phyloP scores from a whole-genome alignment of 306 rosid genomes.

The Vigna trinervia region DNA sequence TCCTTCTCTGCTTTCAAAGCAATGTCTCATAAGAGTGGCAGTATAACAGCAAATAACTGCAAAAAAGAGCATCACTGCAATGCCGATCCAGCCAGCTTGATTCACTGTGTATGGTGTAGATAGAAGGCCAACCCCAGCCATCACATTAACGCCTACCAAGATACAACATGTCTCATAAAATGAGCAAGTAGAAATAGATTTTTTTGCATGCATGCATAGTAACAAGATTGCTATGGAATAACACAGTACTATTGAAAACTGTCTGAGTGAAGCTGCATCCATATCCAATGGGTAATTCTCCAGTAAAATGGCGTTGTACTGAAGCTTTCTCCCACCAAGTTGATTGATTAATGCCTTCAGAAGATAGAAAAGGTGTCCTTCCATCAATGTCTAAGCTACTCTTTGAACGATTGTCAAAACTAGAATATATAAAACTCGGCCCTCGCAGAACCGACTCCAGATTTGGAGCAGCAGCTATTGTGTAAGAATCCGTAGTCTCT shows the following conservation, averaged over 20 bases:
- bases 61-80: conserved; percentile 62
- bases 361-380: conserved; percentile 60
- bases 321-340: conserved; percentile 55
- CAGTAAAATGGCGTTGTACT: conserved; percentile 53
- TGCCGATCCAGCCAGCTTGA: conserved; percentile 81
- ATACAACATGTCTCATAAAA: conserved; percentile 1
- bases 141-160: conserved; percentile 65
- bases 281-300: conserved; percentile 65
- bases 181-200: background rate
- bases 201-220: background rate
- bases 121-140: conserved; percentile 81
- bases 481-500: conserved; percentile 75
- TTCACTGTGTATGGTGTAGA: conserved; percentile 68
- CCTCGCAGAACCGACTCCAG: conserved; percentile 51
- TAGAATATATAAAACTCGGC: conserved; percentile 56
- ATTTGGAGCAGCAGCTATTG: conserved; percentile 72
- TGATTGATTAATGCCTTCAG: conserved; percentile 49
- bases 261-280: conserved; percentile 87
- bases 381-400: conserved; percentile 56
- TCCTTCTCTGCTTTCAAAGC: conserved; percentile 69
- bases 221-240: background rate
- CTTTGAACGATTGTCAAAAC: conserved; percentile 54
- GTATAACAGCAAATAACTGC: conserved; percentile 75
- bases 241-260: conserved; percentile 65
- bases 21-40: conserved; percentile 67